These are phyloP conservation scores for Tagetes erecta DNA, from an alignment of 129 eudicot genomes.

Conservation along the genomic window DNA sequence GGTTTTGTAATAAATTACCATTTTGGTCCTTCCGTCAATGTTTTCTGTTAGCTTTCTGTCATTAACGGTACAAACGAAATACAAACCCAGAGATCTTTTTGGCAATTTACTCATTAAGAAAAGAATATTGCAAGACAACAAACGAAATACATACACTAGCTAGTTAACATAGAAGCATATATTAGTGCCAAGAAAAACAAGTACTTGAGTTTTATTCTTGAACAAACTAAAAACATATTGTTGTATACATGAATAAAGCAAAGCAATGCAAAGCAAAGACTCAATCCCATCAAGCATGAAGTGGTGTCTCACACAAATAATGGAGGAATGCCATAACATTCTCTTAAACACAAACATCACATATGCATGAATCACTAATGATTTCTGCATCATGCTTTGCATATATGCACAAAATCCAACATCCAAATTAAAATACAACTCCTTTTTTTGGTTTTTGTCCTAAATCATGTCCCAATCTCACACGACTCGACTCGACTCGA, in stretches of 20 bases:
- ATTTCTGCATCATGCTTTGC: conserved; percentile 47
- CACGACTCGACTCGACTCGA: conserved; percentile 9
- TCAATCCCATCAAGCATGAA: conserved; percentile 44
- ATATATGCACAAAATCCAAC: conserved; percentile 47
- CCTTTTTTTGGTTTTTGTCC: conserved; percentile 12
- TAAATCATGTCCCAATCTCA: conserved; percentile 32
- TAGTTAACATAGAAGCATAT: not conserved
- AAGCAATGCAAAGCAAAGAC: conserved; percentile 33
- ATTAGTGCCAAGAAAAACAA: conserved; percentile 16
- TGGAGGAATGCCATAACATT: conserved; percentile 48
- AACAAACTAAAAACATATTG: conserved; percentile 34
- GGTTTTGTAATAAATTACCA: too few species aligned
- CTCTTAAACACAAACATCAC: conserved; percentile 43
- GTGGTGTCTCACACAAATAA: conserved; percentile 38
- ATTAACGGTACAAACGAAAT: too few species aligned
- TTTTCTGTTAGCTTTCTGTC: too few species aligned
- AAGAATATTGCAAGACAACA: not conserved
- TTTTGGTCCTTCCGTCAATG: too few species aligned
- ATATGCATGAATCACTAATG: conserved; percentile 43
- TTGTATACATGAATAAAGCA: conserved; percentile 39
- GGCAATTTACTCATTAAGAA: too few species aligned
- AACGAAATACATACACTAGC: not conserved
- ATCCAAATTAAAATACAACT: conserved; percentile 35
- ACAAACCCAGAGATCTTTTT: too few species aligned
- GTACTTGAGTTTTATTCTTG: conserved; percentile 34